phyloP scores from a whole-genome alignment of 2,329 filamentous ascomycete genomes.

The Huntiella decipiens region DNA sequence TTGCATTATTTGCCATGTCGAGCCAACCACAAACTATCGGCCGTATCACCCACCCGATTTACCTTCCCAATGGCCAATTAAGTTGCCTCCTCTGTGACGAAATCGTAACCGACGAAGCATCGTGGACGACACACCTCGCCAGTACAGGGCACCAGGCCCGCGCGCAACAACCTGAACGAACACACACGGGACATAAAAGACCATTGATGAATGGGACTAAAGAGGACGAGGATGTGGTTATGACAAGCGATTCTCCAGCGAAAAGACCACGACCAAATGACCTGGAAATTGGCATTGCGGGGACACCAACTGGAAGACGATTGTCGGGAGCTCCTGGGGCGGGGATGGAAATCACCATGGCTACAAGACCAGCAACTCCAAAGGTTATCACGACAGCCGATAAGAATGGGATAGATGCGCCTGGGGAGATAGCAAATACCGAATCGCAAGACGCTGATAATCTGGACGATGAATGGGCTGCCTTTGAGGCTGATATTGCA shows the following conservation, averaged over 20 bases:
- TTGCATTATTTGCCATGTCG: background rate
- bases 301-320: constrained; percentile 14
- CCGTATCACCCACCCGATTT: constrained; percentile 50
- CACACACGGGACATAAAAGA: constrained; percentile 12
- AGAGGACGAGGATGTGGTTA: background rate
- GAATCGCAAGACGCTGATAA: constrained; percentile 15
- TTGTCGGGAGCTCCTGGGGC: constrained; percentile 33
- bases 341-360: constrained; percentile 42
- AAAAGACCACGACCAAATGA: constrained; percentile 3
- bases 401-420: background rate
- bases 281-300: background rate
- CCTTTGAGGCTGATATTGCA: constrained; percentile 69
- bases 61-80: constrained; percentile 48
- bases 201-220: constrained; percentile 13
- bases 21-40: constrained; percentile 52
- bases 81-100: constrained; percentile 48
- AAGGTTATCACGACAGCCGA: constrained; percentile 7
- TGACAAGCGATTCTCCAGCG: background rate
- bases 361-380: constrained; percentile 43
- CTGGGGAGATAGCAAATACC: background rate
- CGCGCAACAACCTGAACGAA: constrained; percentile 11
- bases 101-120: constrained; percentile 42
- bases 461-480: constrained; percentile 69
- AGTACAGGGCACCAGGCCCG: constrained; percentile 24
- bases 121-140: constrained; percentile 46